Conservation (phyloP, 75 land plant genomes). For the Cunninghamia lanceolata region DNA sequence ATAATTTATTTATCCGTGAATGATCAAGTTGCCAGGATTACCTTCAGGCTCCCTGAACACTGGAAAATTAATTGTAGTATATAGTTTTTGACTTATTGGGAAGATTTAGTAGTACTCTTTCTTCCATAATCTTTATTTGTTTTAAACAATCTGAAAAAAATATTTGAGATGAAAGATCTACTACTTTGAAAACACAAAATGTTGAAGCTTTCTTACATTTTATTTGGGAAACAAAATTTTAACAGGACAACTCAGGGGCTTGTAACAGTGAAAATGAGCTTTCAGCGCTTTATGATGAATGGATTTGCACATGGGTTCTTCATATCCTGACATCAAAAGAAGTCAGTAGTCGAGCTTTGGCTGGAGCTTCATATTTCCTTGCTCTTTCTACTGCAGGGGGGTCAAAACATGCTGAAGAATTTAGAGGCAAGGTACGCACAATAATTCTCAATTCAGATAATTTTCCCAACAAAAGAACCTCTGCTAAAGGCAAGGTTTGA, state of each 20-base stretch:
- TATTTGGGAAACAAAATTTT: neutral
- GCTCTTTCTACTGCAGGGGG: slow-evolving; percentile 11
- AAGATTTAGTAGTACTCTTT: neutral
- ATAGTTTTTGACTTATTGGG: neutral
- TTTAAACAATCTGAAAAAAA: neutral
- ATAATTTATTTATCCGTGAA: neutral
- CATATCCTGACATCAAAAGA: slow-evolving; percentile 4
- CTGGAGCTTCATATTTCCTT: slow-evolving; percentile 10
- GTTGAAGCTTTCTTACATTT: neutral
- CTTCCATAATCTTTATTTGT: neutral
- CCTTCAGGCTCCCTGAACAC: neutral
- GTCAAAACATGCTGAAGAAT: slow-evolving; percentile 8
- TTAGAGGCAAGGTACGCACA: slow-evolving; percentile 7
- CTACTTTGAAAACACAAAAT: neutral
- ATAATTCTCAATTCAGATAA: neutral
- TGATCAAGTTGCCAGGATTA: neutral
- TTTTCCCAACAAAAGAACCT: neutral
- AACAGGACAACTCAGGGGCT: neutral
- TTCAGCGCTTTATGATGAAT: slow-evolving; percentile 3
- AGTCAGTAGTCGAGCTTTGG: slow-evolving; percentile 8
- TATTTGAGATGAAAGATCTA: neutral
- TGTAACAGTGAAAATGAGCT: slow-evolving; percentile 7
- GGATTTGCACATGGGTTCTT: neutral
- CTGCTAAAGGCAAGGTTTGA: neutral
- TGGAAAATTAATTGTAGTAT: neutral